Base-by-base conservation (phyloP, 768 basidiomycete species). In the Hericium alpestre region DNA sequence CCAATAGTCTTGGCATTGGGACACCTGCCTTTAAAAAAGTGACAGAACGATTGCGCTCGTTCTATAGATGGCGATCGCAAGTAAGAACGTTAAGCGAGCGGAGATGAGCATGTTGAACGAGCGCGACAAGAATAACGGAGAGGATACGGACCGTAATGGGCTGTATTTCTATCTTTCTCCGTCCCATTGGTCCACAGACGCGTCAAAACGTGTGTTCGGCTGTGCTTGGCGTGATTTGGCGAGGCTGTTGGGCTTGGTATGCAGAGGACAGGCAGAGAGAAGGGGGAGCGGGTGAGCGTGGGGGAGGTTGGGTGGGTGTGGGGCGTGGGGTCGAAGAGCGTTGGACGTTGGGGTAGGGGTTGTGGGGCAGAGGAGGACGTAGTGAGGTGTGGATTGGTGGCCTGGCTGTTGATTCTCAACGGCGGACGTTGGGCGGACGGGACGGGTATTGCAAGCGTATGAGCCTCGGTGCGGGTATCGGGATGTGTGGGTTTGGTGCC, bases 1-100 rank as follows among this genome's bases (percentile, higher is more conserved):
- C 66, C 61, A 69, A 66, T 65, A 63, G 49, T 43, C 55, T 55
- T 60, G 57, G 63, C 58, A 59, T 38, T 48, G 57, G 25, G 65
- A 65, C 58, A 64, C 76, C 64, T 75, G 79, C 90, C 83, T 91
- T 92, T 74, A 91, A 76, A 79, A 91, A 92, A 64, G 90, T 92
- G 69, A 92, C 90, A 60, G 87, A 86, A 64, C 90, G 86, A 71
- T 91, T 92, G 73, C 90, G 84, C 73, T 92, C 90, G 74, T 92
- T 87, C 89, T 92, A 78, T 73, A 73, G 70, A 73, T 74, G 77
- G 71, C 52, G 57, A 58, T 70, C 66, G 12, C 43, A 20, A 46
- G 43, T 46, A 46, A 9, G 43, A 18, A 18, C 43, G 43, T 46
- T 46, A 46, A 69, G 71, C 69, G 64, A 68, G 67, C 59, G 38